phyloP scores from a whole-genome alignment of 768 basidiomycete genomes.

The Rhodosporidiobolus odoratus region DNA sequence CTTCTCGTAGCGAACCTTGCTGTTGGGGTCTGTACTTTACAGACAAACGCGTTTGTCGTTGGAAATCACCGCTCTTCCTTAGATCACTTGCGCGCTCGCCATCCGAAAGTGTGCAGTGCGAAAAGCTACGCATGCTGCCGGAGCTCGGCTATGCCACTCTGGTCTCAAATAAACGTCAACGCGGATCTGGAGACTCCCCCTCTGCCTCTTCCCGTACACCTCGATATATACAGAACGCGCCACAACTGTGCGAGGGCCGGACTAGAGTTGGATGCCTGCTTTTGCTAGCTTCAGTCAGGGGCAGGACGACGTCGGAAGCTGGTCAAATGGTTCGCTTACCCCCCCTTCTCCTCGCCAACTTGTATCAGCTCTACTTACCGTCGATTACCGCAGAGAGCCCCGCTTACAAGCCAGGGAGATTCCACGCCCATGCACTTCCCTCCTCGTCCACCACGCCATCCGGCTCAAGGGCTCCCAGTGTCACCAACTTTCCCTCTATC shows the following conservation, averaged over 20 bases:
- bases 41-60: background rate
- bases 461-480: background rate
- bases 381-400: background rate
- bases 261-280: background rate
- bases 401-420: constrained; percentile 30
- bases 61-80: background rate
- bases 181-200: background rate
- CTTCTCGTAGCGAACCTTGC: background rate
- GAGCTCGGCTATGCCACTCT: too few species aligned
- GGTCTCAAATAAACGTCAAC: too few species aligned
- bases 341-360: background rate
- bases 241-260: too few species aligned
- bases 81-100: background rate
- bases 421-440: constrained; percentile 23
- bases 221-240: too few species aligned
- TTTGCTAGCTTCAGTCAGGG: constrained; percentile 28
- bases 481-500: background rate
- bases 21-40: too few species aligned
- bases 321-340: constrained; percentile 15
- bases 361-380: too few species aligned
- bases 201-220: background rate
- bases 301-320: background rate
- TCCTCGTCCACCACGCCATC: background rate
- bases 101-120: too few species aligned
- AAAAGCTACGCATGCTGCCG: too few species aligned